phyloP scores from a whole-genome alignment of 768 basidiomycete species.

The Agaricus subrufescens region DNA sequence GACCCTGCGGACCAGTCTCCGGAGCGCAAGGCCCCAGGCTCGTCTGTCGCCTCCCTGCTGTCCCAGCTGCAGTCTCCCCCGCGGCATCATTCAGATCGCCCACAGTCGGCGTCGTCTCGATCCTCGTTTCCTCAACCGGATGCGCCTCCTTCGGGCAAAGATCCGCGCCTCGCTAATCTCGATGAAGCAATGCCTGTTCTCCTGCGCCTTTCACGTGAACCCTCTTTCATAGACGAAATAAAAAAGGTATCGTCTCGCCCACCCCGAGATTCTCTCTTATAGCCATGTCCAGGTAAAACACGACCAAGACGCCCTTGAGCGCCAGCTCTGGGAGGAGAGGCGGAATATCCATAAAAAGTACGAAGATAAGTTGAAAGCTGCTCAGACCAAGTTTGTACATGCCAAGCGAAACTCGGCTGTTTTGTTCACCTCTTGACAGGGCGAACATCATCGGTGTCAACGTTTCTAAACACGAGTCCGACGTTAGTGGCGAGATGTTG shows the following conservation, averaged over 20 bases:
- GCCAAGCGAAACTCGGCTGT: background rate
- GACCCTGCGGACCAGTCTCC: constrained; percentile 5
- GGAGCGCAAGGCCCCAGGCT: constrained; percentile 1
- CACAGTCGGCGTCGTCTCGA: background rate
- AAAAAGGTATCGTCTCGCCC: constrained; percentile 37
- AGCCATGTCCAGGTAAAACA: constrained; percentile 49
- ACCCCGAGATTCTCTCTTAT: constrained; percentile 1
- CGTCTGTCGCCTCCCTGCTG: constrained; percentile 57
- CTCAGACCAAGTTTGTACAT: constrained; percentile 54
- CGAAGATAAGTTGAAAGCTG: constrained; percentile 66
- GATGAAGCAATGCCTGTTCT: constrained; percentile 32
- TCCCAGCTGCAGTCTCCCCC: constrained; percentile 49
- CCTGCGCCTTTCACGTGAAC: constrained; percentile 59
- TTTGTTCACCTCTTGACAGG: constrained; percentile 30
- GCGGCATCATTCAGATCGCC: background rate
- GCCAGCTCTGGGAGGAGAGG: constrained; percentile 64
- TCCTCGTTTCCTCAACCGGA: background rate
- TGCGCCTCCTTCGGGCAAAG: background rate
- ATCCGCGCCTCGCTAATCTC: constrained; percentile 11
- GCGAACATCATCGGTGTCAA: constrained; percentile 61
- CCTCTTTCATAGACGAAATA: constrained; percentile 44
- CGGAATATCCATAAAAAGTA: constrained; percentile 57
- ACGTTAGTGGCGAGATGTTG: constrained; percentile 32
- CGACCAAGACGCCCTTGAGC: constrained; percentile 69
- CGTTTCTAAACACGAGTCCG: constrained; percentile 66